phyloP scores from a whole-genome alignment of 805 yeast genomes.

The Maudiozyma pseudohumilis region DNA sequence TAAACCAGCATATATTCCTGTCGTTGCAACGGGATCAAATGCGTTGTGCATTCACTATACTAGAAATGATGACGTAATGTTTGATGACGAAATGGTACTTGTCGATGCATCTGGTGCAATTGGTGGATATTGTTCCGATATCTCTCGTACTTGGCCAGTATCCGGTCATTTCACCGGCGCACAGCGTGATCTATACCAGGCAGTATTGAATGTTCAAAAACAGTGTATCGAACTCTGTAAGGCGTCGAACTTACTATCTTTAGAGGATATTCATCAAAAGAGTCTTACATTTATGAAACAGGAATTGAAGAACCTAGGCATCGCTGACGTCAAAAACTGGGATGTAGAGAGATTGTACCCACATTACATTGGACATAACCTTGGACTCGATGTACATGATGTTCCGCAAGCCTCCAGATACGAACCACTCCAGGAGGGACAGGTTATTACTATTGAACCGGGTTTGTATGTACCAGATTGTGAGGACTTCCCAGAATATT shows the following conservation, averaged over 20 bases:
- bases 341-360: constrained; percentile 63
- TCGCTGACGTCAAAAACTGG: constrained; percentile 39
- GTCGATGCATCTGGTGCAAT: constrained; percentile 92
- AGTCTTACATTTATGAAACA: constrained; percentile 50
- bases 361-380: constrained; percentile 90
- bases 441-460: constrained; percentile 91
- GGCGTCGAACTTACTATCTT: constrained; percentile 39
- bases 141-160: constrained; percentile 94
- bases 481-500: constrained; percentile 61
- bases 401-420: constrained; percentile 54
- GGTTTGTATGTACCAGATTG: constrained; percentile 83
- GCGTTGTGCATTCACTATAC: constrained; percentile 91
- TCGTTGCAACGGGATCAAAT: constrained; percentile 88
- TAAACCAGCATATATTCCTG: constrained; percentile 84
- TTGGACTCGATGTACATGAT: constrained; percentile 89
- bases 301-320: constrained; percentile 68
- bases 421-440: constrained; percentile 48
- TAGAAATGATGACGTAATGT: constrained; percentile 74
- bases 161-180: constrained; percentile 62
- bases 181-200: constrained; percentile 80
- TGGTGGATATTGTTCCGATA: constrained; percentile 94
- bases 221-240: constrained; percentile 64
- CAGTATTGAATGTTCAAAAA: constrained; percentile 75
- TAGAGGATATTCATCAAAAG: constrained; percentile 66
- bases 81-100: constrained; percentile 70